Evolutionary conservation across 305 asterid species (phyloP).

Genomic region (Euphrasia arctica): DNA sequence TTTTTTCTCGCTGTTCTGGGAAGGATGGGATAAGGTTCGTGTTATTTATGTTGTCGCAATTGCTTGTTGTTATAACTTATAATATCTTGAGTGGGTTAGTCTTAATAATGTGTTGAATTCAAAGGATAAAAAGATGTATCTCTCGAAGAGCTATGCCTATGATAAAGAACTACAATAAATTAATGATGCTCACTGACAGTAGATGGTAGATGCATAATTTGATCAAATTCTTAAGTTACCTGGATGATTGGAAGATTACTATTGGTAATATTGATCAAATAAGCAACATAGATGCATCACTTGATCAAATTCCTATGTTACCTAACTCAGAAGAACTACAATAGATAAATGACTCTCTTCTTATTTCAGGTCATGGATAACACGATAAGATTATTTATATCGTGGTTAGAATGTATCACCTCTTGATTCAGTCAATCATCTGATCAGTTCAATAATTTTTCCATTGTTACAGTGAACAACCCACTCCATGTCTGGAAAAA

Average conservation of each 20-base stretch:
- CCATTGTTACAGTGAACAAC: background rate
- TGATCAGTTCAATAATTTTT: background rate
- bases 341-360: background rate
- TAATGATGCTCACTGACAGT: too few relatives aligned
- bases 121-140: constrained; percentile 10
- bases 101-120: constrained; percentile 12
- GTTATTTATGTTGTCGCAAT: constrained; percentile 16
- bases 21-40: constrained; percentile 53
- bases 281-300: background rate
- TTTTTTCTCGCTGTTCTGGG: constrained; percentile 68
- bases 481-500: background rate
- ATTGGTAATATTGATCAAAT: too few relatives aligned
- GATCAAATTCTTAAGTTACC: too few relatives aligned
- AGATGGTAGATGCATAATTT: too few relatives aligned
- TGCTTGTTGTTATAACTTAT: constrained; percentile 4
- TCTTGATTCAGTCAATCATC: constrained; percentile 12
- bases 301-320: background rate
- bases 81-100: constrained; percentile 14
- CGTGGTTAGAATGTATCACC: constrained; percentile 3
- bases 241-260: too few relatives aligned
- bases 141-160: background rate
- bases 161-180: background rate
- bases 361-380: background rate
- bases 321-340: background rate
- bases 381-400: background rate